Conservation (phyloP, 495 filamentous ascomycete species). For the Hypoxylon intermedium region DNA sequence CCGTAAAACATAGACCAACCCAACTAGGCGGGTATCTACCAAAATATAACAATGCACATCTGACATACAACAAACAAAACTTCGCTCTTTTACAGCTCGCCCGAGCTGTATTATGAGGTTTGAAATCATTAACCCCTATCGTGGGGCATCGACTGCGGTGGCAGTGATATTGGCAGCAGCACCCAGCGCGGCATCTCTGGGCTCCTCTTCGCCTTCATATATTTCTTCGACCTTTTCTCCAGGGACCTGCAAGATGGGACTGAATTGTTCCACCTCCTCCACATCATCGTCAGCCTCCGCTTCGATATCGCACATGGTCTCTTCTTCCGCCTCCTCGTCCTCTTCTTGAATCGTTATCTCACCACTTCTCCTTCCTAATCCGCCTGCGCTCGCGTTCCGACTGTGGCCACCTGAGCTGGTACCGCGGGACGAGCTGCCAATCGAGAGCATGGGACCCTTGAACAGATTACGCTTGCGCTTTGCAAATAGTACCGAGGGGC, state of each 20-base stretch:
- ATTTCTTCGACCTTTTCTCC: slow-evolving; percentile 64
- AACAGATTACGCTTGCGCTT: slow-evolving; percentile 88
- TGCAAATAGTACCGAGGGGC: slow-evolving; percentile 79
- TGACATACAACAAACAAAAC: neutral
- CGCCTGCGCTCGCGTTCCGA: slow-evolving; percentile 61
- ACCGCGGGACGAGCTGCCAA: slow-evolving; percentile 49
- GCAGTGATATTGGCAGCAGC: neutral
- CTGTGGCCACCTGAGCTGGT: slow-evolving; percentile 53
- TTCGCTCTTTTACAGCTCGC: slow-evolving; percentile 20
- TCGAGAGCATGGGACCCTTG: slow-evolving; percentile 77
- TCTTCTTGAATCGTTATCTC: slow-evolving; percentile 85
- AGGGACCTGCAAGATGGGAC: slow-evolving; percentile 53
- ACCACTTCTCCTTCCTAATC: slow-evolving; percentile 62
- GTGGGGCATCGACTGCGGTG: neutral
- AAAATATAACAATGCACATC: slow-evolving; percentile 14
- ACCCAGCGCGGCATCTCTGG: neutral
- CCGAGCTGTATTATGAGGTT: slow-evolving; percentile 18
- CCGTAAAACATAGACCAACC: too few species aligned
- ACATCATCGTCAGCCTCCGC: slow-evolving; percentile 54
- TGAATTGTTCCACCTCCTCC: slow-evolving; percentile 75
- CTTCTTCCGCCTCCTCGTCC: slow-evolving; percentile 69
- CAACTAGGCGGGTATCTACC: too few species aligned
- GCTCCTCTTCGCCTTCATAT: slow-evolving; percentile 54
- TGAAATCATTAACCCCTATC: slow-evolving; percentile 13
- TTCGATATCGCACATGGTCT: slow-evolving; percentile 37